Percentiles rank a stretch among this genome's conserved stretches.
Evolutionary conservation across 306 rosid species (phyloP).

Genomic region (Myrica gale): DNA sequence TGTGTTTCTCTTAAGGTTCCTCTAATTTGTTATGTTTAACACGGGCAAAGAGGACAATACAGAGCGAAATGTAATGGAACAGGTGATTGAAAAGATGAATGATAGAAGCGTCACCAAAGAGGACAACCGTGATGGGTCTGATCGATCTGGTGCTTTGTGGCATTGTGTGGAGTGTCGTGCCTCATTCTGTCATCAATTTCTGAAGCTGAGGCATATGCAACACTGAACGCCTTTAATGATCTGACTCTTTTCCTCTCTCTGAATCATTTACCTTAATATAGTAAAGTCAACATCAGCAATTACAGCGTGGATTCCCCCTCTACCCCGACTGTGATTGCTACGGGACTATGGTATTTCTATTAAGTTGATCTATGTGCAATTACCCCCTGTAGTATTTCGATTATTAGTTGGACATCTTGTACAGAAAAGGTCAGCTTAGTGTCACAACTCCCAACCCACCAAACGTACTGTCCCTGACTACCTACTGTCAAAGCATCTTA

Average conservation of each 20-base stretch:
- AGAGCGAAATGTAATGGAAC: not conserved
- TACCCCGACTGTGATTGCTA: slow-evolving; percentile 9
- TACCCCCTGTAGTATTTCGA: not conserved
- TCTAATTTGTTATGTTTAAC: too few species aligned
- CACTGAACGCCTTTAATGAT: slow-evolving; percentile 40
- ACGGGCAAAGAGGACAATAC: not conserved
- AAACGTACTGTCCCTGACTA: not conserved
- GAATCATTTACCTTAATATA: slow-evolving; percentile 43
- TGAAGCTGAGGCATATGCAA: slow-evolving; percentile 38
- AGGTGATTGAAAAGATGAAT: slow-evolving; percentile 4
- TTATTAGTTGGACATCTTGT: not conserved
- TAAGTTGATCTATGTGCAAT: slow-evolving; percentile 4
- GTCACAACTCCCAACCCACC: not conserved
- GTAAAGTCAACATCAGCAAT: slow-evolving; percentile 48
- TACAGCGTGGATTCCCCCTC: slow-evolving; percentile 40
- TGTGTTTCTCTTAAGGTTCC: too few species aligned
- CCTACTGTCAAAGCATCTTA: not conserved
- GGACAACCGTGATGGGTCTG: slow-evolving; percentile 1
- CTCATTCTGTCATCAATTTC: slow-evolving; percentile 40
- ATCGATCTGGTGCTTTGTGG: not conserved
- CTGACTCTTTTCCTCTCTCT: slow-evolving; percentile 28
- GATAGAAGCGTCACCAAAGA: slow-evolving; percentile 7
- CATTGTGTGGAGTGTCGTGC: slow-evolving; percentile 21
- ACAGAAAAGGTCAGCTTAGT: not conserved
- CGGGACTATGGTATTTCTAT: slow-evolving; percentile 6